Conservation (phyloP, 352 stramenopile species). For the Phytophthora cryptogea region DNA sequence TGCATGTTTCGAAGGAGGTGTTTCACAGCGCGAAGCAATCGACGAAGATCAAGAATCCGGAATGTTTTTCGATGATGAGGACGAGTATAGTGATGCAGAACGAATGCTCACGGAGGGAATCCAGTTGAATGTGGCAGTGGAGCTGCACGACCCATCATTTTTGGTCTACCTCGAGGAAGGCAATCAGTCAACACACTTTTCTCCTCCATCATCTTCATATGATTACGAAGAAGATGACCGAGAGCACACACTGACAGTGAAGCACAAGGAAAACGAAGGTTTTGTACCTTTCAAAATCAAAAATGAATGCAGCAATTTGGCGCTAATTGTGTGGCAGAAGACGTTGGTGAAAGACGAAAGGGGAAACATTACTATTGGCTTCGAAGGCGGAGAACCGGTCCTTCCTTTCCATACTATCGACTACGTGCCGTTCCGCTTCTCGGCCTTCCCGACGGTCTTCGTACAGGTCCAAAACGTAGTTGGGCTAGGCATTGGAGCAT, state of each 20-base stretch:
- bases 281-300: slow-evolving; percentile 84
- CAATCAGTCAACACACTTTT: slow-evolving; percentile 28
- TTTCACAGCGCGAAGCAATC: slow-evolving; percentile 14
- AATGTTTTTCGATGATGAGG: slow-evolving; percentile 43
- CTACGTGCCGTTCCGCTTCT: slow-evolving; percentile 79
- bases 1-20: slow-evolving; percentile 48
- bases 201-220: slow-evolving; percentile 31
- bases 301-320: slow-evolving; percentile 81
- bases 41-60: slow-evolving; percentile 36
- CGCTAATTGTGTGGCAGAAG: slow-evolving; percentile 84
- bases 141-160: slow-evolving; percentile 82
- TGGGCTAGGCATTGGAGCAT: slow-evolving; percentile 41
- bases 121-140: slow-evolving; percentile 76
- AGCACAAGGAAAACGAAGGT: slow-evolving; percentile 49
- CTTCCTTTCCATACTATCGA: slow-evolving; percentile 81
- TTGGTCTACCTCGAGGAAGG: slow-evolving; percentile 66
- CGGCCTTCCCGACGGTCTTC: slow-evolving; percentile 64
- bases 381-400: slow-evolving; percentile 69
- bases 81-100: slow-evolving; percentile 43
- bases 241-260: slow-evolving; percentile 35
- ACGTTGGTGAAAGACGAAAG: slow-evolving; percentile 59
- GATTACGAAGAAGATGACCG: slow-evolving; percentile 33
- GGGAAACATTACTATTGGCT: slow-evolving; percentile 48
- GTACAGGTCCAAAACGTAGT: slow-evolving; percentile 76
- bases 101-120: slow-evolving; percentile 42